A percentile compares a stretch with the other conserved stretches of the same genome.
Conservation (phyloP, 345 rosid genomes). For the Garcia nutans region DNA sequence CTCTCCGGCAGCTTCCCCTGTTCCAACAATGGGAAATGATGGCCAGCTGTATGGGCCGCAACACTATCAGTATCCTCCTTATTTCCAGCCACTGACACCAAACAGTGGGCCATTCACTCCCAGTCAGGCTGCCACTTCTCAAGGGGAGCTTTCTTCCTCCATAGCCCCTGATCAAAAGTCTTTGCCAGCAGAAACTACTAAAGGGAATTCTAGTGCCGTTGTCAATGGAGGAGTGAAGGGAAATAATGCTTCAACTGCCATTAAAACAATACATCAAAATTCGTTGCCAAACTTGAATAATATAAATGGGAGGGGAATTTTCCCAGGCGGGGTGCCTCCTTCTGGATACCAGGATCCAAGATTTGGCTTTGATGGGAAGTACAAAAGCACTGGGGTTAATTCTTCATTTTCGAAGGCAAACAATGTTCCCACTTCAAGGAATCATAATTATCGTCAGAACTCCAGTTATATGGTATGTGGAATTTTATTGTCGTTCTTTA, state of each 20-base stretch:
- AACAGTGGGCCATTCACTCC: conserved; percentile 54
- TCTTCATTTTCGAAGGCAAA: conserved; percentile 53
- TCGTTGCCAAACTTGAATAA: conserved; percentile 48
- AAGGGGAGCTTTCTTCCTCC: conserved; percentile 53
- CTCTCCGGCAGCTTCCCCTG: conserved; percentile 82
- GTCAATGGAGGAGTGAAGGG: conserved; percentile 49
- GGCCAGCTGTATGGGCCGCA: conserved; percentile 81
- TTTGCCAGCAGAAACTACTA: conserved; percentile 50
- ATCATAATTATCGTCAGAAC: conserved; percentile 53
- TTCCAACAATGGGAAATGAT: conserved; percentile 76
- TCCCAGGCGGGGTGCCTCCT: conserved; percentile 45
- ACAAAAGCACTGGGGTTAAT: conserved; percentile 44
- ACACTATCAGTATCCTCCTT: conserved; percentile 87
- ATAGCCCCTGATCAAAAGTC: conserved; percentile 60
- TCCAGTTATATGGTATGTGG: conserved; percentile 55
- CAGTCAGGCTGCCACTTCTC: conserved; percentile 44
- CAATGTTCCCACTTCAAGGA: conserved; percentile 56
- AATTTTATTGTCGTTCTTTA: not conserved
- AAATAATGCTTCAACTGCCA: conserved; percentile 49
- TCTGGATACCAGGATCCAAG: conserved; percentile 71
- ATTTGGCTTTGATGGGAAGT: conserved; percentile 57
- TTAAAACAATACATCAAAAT: conserved; percentile 50
- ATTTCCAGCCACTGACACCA: conserved; percentile 59
- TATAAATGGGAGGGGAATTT: conserved; percentile 54
- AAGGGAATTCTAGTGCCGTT: conserved; percentile 44